phyloP scores from a whole-genome alignment of 73 alveolate species.

The Uronychia binucleata region DNA sequence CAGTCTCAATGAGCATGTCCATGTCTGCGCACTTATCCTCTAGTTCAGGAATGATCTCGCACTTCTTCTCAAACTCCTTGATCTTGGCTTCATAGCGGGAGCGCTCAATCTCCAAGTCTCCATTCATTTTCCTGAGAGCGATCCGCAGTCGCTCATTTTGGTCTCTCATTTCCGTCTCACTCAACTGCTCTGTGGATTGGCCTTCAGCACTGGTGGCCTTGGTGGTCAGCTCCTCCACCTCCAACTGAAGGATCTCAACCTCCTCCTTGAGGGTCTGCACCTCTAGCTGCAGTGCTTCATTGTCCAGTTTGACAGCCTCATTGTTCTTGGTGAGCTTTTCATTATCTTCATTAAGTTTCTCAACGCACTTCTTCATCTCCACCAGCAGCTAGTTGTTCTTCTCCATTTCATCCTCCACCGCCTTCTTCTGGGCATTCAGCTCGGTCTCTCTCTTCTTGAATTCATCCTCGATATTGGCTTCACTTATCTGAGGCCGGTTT shows the following conservation, averaged over 20 bases:
- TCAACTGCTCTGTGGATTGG: slow-evolving; percentile 22
- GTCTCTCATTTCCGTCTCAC: slow-evolving; percentile 49
- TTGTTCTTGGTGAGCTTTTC: neutral
- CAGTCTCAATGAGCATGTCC: slow-evolving; percentile 52
- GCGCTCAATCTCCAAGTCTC: slow-evolving; percentile 44
- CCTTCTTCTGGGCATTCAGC: slow-evolving; percentile 28
- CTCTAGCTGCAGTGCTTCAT: slow-evolving; percentile 48
- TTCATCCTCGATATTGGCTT: slow-evolving; percentile 15
- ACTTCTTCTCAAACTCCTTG: slow-evolving; percentile 24
- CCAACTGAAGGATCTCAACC: slow-evolving; percentile 19
- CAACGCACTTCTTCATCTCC: neutral
- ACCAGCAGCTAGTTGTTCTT: neutral
- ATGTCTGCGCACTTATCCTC: slow-evolving; percentile 54
- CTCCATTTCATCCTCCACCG: neutral
- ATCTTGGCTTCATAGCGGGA: slow-evolving; percentile 13
- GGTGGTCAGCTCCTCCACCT: slow-evolving; percentile 15
- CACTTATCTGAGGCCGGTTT: neutral
- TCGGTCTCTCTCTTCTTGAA: slow-evolving; percentile 45
- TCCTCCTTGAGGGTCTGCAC: slow-evolving; percentile 44
- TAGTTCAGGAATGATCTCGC: slow-evolving; percentile 41
- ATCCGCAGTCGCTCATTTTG: slow-evolving; percentile 46
- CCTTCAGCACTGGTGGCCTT: slow-evolving; percentile 7
- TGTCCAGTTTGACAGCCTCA: slow-evolving; percentile 39
- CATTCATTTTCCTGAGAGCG: slow-evolving; percentile 43
- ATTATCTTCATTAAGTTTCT: slow-evolving; percentile 3